Evolutionary conservation across 768 basidiomycete genomes (phyloP), one percentile per base, ranked within the genome.

Genomic region (Pleurotus sapidus): DNA sequence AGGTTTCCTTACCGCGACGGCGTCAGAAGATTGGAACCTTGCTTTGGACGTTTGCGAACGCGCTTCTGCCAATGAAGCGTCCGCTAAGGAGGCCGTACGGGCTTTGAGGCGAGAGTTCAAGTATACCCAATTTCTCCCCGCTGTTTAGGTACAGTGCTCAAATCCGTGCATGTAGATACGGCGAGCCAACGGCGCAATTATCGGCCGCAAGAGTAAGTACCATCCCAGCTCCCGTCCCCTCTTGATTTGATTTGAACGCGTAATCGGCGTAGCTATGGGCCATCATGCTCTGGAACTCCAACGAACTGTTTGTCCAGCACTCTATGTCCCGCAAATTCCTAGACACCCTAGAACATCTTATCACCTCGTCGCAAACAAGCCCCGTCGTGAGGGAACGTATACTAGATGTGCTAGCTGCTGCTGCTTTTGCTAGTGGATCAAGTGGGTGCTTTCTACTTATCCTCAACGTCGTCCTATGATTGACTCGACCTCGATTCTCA

Each of bases 21-120:
- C 87, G 0, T 87, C 91, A 3, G 91, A 93, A 67, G 89, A 93
- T 65, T 92, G 90, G 87, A 70, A 80, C 0, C 79, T 93, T 27
- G 88, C 95, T 0, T 76, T 93, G 49, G 91, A 93, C 55, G 89
- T 95, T 14, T 94, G 91, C 64, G 93, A 96, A 55, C 78, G 90
- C 34, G 89, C 91, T 3, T 90, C 89, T 1, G 70, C 81, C 2
- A 88, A 66, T 63, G 91, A 94, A 56, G 67, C 71, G 7, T 85
- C 86, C 54, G 90, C 91, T 8, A 94, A 89, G 67, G 94, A 95
- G 65, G 92, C 93, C 0, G 84, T 88, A 5, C 84, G 86, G 54
- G 91, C 93, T 1, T 75, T 95, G 45, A 75, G 93, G 49, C 82
- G 87, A 43, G 93, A 93, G 68, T 92, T 97, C 80, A 94, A 94